Evolutionary conservation across 1,284 basidiomycete species (phyloP).

Genomic region (Moniliella sp.): DNA sequence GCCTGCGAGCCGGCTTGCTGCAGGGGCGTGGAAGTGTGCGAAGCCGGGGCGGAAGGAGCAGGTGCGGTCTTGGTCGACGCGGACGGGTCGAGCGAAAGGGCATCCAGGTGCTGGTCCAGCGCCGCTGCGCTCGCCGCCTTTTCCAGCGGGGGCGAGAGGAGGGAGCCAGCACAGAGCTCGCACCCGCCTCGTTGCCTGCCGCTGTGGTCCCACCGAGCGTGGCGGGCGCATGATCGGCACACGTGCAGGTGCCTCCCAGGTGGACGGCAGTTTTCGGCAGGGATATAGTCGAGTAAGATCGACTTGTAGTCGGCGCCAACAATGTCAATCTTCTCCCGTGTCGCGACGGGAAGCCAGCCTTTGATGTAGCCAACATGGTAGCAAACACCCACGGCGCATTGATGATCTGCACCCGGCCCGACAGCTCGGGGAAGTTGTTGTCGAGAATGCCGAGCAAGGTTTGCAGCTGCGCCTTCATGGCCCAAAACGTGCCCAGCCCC

Average conservation of each 20-base stretch:
- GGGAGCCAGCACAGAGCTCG: no score
- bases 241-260: slow-evolving; percentile 24
- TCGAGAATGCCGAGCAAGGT: slow-evolving; percentile 18
- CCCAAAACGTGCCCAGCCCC: slow-evolving; percentile 24
- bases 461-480: slow-evolving; percentile 22
- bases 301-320: slow-evolving; percentile 13
- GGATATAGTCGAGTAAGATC: slow-evolving; percentile 12
- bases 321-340: slow-evolving; percentile 28
- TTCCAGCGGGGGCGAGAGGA: no score
- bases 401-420: slow-evolving; percentile 27
- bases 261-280: slow-evolving; percentile 15
- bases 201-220: no score
- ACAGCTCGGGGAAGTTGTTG: slow-evolving; percentile 27
- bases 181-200: no score
- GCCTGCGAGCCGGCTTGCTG: no score
- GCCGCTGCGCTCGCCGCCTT: no score
- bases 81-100: no score
- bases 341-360: slow-evolving; percentile 22
- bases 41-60: no score
- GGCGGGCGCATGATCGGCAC: no score
- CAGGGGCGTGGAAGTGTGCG: no score
- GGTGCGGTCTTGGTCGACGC: no score
- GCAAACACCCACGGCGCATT: slow-evolving; percentile 6
- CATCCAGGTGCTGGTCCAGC: no score
- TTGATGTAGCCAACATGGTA: slow-evolving; percentile 26